Conservation (phyloP, 2,329 filamentous ascomycete genomes). For the Hymenoscyphus albidus region DNA sequence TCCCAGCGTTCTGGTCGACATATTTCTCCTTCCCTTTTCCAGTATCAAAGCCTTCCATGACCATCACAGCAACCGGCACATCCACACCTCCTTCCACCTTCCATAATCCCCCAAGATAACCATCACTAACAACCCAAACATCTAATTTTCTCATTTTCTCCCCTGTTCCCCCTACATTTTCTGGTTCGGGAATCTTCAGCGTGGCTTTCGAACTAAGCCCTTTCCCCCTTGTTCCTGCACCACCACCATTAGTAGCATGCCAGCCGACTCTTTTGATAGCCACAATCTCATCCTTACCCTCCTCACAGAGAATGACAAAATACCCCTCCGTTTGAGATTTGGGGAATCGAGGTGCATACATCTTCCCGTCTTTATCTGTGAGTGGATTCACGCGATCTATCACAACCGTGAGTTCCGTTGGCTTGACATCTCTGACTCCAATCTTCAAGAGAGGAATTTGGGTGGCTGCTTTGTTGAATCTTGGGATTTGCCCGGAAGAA, state of each 20-base stretch:
- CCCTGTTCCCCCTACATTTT: slow-evolving; percentile 28
- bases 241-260: slow-evolving; percentile 39
- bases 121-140: slow-evolving; percentile 75
- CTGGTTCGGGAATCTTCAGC: slow-evolving; percentile 54
- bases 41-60: not conserved
- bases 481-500: slow-evolving; percentile 30
- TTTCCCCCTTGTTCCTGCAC: slow-evolving; percentile 17
- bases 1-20: slow-evolving; percentile 43
- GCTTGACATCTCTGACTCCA: slow-evolving; percentile 55
- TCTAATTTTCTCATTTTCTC: slow-evolving; percentile 57
- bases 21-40: not conserved
- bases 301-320: slow-evolving; percentile 75
- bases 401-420: slow-evolving; percentile 58
- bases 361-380: slow-evolving; percentile 62
- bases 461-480: slow-evolving; percentile 55
- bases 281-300: slow-evolving; percentile 68
- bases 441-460: slow-evolving; percentile 68
- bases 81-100: slow-evolving; percentile 20
- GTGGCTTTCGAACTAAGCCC: slow-evolving; percentile 51
- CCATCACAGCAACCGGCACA: slow-evolving; percentile 16
- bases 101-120: slow-evolving; percentile 69
- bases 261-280: slow-evolving; percentile 85
- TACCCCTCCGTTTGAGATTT: slow-evolving; percentile 94
- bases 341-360: slow-evolving; percentile 85
- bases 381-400: slow-evolving; percentile 66